Conservation (phyloP, 139 green algal genomes). For the Ettlia oleoabundans region DNA sequence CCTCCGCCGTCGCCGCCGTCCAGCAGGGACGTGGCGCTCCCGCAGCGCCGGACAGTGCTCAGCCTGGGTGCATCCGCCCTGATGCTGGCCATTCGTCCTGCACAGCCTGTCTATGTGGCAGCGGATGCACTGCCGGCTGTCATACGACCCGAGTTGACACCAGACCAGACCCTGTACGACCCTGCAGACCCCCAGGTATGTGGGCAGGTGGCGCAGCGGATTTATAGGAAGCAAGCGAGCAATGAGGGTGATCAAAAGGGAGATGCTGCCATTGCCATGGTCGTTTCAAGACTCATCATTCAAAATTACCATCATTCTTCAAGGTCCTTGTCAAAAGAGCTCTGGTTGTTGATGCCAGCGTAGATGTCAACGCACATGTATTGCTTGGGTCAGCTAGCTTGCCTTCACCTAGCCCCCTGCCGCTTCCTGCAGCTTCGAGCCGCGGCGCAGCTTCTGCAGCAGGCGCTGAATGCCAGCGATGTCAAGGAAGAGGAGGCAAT, state of each 20-base stretch:
- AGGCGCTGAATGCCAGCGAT: conserved; percentile 71
- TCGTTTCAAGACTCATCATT: no score
- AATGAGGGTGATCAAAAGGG: no score
- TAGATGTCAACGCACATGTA: no score
- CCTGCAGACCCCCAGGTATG: conserved; percentile 66
- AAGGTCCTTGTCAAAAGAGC: no score
- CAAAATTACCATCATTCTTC: no score
- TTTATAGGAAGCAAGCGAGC: no score
- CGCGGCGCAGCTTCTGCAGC: conserved; percentile 72
- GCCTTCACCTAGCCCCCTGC: no score
- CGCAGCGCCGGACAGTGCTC: neutral
- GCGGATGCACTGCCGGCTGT: neutral
- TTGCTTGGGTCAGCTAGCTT: no score
- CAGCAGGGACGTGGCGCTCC: neutral
- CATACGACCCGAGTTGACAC: conserved; percentile 61
- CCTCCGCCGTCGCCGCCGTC: neutral
- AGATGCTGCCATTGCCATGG: no score
- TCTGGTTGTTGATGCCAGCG: no score
- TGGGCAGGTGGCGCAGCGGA: no score
- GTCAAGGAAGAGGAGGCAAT: conserved; percentile 78
- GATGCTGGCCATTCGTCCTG: conserved; percentile 5
- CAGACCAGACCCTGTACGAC: conserved; percentile 80
- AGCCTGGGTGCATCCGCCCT: neutral
- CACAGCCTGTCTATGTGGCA: neutral
- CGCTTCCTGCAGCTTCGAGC: conserved; percentile 70